A percentile compares a stretch with the other conserved stretches of the same genome.
phyloP scores from a whole-genome alignment of 768 basidiomycete genomes.

The Leucosporidium scottii region DNA sequence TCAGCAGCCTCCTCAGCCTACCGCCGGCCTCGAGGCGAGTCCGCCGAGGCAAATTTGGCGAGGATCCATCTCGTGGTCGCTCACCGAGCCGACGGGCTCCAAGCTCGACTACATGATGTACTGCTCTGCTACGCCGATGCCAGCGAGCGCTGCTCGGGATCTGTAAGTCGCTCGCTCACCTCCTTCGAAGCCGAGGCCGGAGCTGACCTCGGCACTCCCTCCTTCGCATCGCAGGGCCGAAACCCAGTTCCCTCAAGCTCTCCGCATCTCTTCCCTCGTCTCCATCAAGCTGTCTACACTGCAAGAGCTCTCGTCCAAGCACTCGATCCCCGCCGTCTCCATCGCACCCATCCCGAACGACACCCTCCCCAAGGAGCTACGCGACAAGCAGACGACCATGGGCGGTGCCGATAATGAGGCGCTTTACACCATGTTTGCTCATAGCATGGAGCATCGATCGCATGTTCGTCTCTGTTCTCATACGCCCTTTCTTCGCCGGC shows the following conservation, averaged over 20 bases:
- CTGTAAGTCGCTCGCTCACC: constrained; percentile 11
- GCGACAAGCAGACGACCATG: constrained; percentile 9
- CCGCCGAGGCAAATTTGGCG: constrained; percentile 11
- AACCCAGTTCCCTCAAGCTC: constrained; percentile 15
- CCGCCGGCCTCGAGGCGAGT: no score
- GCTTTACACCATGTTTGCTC: constrained; percentile 23
- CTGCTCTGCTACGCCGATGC: constrained; percentile 24
- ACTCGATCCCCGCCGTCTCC: constrained; percentile 24
- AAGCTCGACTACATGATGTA: constrained; percentile 23
- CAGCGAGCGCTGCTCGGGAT: constrained; percentile 15
- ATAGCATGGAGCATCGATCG: constrained; percentile 18
- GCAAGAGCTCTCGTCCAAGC: constrained; percentile 25
- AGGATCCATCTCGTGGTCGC: constrained; percentile 23
- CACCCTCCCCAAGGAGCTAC: constrained; percentile 11
- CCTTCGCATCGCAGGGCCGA: constrained; percentile 6
- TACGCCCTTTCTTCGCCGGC: no score
- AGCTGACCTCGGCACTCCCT: no score
- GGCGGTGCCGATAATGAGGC: constrained; percentile 23
- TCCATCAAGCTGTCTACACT: constrained; percentile 20
- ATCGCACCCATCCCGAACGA: constrained; percentile 18
- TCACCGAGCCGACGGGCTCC: not conserved
- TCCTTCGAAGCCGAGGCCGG: not conserved
- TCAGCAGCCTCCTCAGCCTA: not conserved
- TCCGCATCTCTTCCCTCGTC: constrained; percentile 15
- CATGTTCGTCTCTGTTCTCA: constrained; percentile 11